A percentile compares a stretch with the other conserved stretches of the same genome.
Conservation (phyloP, 768 basidiomycete species). For the Podaxis carcinomalis region DNA sequence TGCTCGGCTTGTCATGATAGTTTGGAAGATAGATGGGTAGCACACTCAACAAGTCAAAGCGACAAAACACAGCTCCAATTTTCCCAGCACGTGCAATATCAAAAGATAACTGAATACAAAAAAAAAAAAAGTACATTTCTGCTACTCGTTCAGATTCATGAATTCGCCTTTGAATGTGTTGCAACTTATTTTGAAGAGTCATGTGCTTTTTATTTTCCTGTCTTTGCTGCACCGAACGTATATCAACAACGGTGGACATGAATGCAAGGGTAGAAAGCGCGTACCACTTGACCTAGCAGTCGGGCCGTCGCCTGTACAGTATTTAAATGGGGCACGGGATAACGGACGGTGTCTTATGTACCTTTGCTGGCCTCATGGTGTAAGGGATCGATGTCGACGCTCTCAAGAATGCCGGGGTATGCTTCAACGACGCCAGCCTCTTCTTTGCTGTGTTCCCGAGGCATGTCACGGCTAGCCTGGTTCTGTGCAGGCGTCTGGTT, state of each 20-base stretch:
- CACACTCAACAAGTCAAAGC: background rate
- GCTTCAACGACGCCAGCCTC: conserved; percentile 48
- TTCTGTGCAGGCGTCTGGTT: conserved; percentile 26
- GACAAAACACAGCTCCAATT: background rate
- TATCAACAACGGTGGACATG: conserved; percentile 18
- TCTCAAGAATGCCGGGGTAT: conserved; percentile 53
- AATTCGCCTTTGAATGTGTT: background rate
- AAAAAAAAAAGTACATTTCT: background rate
- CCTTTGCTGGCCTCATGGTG: conserved; percentile 40
- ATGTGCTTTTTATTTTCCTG: conserved; percentile 26
- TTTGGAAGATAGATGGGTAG: conserved; percentile 15
- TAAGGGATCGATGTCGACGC: conserved; percentile 48
- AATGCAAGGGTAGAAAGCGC: conserved; percentile 11
- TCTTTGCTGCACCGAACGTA: conserved; percentile 18
- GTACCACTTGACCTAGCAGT: conserved; percentile 20
- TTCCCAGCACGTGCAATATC: conserved; percentile 10
- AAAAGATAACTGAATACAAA: background rate
- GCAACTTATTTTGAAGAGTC: background rate
- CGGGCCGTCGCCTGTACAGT: conserved; percentile 35
- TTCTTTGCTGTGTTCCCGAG: conserved; percentile 21
- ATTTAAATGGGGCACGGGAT: background rate
- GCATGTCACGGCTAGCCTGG: conserved; percentile 17
- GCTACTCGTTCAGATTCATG: background rate
- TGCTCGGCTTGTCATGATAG: conserved; percentile 70
- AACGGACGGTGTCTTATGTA: conserved; percentile 7